Base-by-base conservation (phyloP, 73 alveolate genomes). In the Paramecium pentaurelia region DNA sequence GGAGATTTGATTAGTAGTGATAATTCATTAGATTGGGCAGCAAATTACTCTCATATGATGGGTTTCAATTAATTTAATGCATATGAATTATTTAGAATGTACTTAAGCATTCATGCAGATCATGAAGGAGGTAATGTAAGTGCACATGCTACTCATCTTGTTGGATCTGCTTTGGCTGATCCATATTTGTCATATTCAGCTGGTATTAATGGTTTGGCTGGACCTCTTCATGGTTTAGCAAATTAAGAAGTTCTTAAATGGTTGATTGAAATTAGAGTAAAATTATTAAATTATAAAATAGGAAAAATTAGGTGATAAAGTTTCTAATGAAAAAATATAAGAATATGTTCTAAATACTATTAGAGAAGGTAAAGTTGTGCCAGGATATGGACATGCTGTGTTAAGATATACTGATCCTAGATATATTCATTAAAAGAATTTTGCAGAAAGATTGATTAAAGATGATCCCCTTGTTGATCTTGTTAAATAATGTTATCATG, bases 341-440 rank as follows among this genome's bases (percentile, higher is more conserved):
- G 96, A 97, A 27, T 93, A 47, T 92, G 96, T 92, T 4, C 49
- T 71, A 8, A 70, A 71, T 37, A 95, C 98, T 6, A 44, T 96
- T 5, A 77, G 75, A 25, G 70, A 88, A 59, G 99, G 99, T 28
- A 93, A 80, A 87, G 97, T 96, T 27, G 96, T 96, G 6, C 98
- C 98, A 86, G 98, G 99, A 89, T 98, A 93, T 71, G 99, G 99
- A 47, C 99, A 98, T 93, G 99, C 99, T 36, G 99, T 98, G 71
- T 91, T 98, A 71, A 98, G 99, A 92, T 88, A 92, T 59, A 95
- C 99, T 8, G 99, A 98, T 84, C 99, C 99, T 60, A 92, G 99
- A 71, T 95, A 83, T 73, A 86, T 89, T 60, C 92, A 70, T 58
- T 93, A 93, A 71, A 91, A 87, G 34, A 96, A 95, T 18, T 96